phyloP scores from a whole-genome alignment of 176 grass and related monocot species.

The Microstegium vimineum region DNA sequence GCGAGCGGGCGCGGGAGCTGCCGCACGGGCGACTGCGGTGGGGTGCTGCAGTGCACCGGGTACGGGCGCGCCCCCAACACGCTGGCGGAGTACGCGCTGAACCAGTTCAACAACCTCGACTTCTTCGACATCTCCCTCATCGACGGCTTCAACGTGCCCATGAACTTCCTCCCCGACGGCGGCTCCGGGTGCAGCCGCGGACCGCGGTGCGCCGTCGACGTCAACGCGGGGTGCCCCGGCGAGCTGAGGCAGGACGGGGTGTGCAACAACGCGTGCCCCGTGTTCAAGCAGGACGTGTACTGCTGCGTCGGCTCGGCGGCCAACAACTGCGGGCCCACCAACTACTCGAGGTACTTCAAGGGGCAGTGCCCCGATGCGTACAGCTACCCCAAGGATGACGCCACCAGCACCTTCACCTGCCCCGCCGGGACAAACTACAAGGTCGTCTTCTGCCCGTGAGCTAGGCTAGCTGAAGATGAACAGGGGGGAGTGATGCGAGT shows the following conservation, averaged over 20 bases:
- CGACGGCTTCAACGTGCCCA: slow-evolving; percentile 64
- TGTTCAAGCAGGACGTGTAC: slow-evolving; percentile 46
- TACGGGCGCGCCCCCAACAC: slow-evolving; percentile 38
- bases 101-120: slow-evolving; percentile 23
- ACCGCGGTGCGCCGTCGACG: slow-evolving; percentile 13
- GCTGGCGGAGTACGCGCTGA: slow-evolving; percentile 42
- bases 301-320: slow-evolving; percentile 34
- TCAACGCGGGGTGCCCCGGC: slow-evolving; percentile 41
- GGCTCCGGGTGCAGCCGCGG: slow-evolving; percentile 6
- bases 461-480: background rate
- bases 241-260: slow-evolving; percentile 42
- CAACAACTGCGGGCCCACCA: slow-evolving; percentile 30
- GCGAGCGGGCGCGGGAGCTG: slow-evolving; percentile 32
- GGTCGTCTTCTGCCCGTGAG: slow-evolving; percentile 42
- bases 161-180: slow-evolving; percentile 33
- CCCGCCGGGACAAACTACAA: slow-evolving; percentile 41
- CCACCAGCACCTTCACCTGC: slow-evolving; percentile 53
- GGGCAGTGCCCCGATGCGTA: slow-evolving; percentile 52
- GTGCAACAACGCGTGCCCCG: slow-evolving; percentile 44
- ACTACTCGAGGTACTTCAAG: slow-evolving; percentile 62
- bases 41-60: slow-evolving; percentile 27
- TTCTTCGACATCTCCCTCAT: slow-evolving; percentile 66
- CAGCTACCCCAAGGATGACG: slow-evolving; percentile 60
- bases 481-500: background rate
- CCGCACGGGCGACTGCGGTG: slow-evolving; percentile 54